Conservation (phyloP, 2,329 filamentous ascomycete genomes). For the Hypoxylon sp. region DNA sequence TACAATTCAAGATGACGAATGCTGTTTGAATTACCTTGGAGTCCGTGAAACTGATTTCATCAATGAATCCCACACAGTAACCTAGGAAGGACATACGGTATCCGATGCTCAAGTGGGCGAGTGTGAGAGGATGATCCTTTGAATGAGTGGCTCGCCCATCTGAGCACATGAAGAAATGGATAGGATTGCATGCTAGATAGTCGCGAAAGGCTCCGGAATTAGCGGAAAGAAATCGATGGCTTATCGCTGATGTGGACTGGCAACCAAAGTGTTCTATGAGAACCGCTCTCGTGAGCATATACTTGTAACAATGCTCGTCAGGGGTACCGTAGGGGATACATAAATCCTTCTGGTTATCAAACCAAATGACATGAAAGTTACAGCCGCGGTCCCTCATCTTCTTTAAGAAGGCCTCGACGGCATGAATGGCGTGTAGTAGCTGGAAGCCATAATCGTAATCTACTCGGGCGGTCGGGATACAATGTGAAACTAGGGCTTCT, state of each 20-base stretch:
- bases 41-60: constrained; percentile 69
- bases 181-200: constrained; percentile 62
- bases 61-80: constrained; percentile 70
- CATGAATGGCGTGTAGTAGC: constrained; percentile 74
- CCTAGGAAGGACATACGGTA: constrained; percentile 62
- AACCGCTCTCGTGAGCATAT: constrained; percentile 67
- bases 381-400: constrained; percentile 70
- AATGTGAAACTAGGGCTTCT: constrained; percentile 73
- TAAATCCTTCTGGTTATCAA: constrained; percentile 62
- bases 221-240: constrained; percentile 58
- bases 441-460: constrained; percentile 74
- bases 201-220: constrained; percentile 59
- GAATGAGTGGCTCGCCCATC: constrained; percentile 57
- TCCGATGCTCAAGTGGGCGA: constrained; percentile 56
- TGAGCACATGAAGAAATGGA: constrained; percentile 75
- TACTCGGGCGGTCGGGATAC: constrained; percentile 67
- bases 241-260: constrained; percentile 42
- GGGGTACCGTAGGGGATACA: constrained; percentile 60
- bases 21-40: constrained; percentile 60
- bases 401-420: constrained; percentile 71
- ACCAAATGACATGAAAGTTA: constrained; percentile 76
- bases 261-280: constrained; percentile 69
- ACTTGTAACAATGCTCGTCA: constrained; percentile 54
- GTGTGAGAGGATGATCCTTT: constrained; percentile 4
- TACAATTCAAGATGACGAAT: neutral